Base-by-base conservation (phyloP, 2,329 filamentous ascomycete genomes). In the Fonsecaea monophora region DNA sequence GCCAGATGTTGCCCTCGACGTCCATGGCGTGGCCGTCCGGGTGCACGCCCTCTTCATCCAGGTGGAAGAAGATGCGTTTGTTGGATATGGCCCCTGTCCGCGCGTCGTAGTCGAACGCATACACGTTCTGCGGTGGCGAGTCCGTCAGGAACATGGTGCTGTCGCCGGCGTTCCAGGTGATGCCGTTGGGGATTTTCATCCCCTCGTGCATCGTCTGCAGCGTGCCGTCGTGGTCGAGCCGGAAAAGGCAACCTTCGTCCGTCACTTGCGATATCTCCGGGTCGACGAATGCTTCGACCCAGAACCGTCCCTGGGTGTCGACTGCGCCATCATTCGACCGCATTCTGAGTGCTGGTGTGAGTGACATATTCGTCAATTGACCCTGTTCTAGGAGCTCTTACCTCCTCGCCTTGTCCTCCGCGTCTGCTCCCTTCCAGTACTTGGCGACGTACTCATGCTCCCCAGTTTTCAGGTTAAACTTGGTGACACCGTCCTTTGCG, bases 1-100 rank as follows among this genome's bases (percentile, higher is more conserved):
- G 89, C 94, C 94, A 97, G 74, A 97, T 84, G 80, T 90, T 90
- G n/a, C 92, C 93, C 62, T 96, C 87, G 53, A 85, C 86, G 75
- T 97, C 94, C 74, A 96, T 86, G 69, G 90, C 89, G 79, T 94
- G 94, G 1, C 94, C 94, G 78, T 97, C 94, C 0, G 92, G 92
- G 69, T 86, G 83, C 5, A 81, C 82, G 12, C 87, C 86, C 56
- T 84, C 77, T 0, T 86, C 86, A 3, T 86, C 83, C 75, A 93
- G 87, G 64, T 85, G 82, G 80, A 93, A 94, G 79, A 93, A 92
- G 42, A 89, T 82, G 63, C 90, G 87, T 74, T 87, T 85, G 78
- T 91, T 89, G 65, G 84, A 85, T 61, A 92, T 83, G n/a, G 80
- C 80, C 40, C 90, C 90, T 1, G 86, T 88, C n/a, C 78, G 76